Conservation (phyloP, 352 stramenopile species). For the Globisporangium polare region DNA sequence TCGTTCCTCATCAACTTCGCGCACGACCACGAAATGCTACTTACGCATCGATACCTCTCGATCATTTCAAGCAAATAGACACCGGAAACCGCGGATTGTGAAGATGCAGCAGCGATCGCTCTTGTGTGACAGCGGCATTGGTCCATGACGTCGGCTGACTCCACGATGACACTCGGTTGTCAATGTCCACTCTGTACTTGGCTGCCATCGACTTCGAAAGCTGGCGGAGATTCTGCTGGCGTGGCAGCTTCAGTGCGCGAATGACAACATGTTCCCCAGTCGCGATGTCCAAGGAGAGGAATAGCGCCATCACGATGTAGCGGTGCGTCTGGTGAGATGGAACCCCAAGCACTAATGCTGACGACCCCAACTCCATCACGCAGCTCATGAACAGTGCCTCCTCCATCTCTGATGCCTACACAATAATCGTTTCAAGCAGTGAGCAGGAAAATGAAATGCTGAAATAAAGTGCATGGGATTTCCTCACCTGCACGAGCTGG, state of each 20-base stretch:
- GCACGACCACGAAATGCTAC: too few species aligned
- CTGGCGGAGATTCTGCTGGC: slow-evolving; percentile 22
- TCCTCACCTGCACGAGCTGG: slow-evolving; percentile 39
- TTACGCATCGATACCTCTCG: too few species aligned
- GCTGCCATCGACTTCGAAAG: slow-evolving; percentile 28
- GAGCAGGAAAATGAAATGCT: neutral
- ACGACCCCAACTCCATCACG: slow-evolving; percentile 33
- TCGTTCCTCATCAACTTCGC: too few species aligned
- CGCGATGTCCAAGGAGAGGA: slow-evolving; percentile 38
- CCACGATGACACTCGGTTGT: slow-evolving; percentile 18
- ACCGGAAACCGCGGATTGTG: slow-evolving; percentile 44
- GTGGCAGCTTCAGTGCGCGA: slow-evolving; percentile 39
- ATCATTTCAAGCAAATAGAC: slow-evolving; percentile 38
- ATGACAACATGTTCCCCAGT: slow-evolving; percentile 41
- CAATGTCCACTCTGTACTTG: slow-evolving; percentile 28
- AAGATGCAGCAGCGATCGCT: slow-evolving; percentile 33
- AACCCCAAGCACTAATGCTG: neutral
- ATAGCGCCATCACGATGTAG: slow-evolving; percentile 34
- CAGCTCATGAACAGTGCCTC: slow-evolving; percentile 45
- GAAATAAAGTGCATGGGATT: neutral
- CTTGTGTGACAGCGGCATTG: slow-evolving; percentile 36
- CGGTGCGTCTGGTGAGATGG: neutral
- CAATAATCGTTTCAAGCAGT: neutral
- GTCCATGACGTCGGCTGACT: slow-evolving; percentile 22
- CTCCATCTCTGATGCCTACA: slow-evolving; percentile 26